These are phyloP conservation scores for Larix kaempferi DNA, from an alignment of 75 land plant genomes.

Conservation along the genomic window DNA sequence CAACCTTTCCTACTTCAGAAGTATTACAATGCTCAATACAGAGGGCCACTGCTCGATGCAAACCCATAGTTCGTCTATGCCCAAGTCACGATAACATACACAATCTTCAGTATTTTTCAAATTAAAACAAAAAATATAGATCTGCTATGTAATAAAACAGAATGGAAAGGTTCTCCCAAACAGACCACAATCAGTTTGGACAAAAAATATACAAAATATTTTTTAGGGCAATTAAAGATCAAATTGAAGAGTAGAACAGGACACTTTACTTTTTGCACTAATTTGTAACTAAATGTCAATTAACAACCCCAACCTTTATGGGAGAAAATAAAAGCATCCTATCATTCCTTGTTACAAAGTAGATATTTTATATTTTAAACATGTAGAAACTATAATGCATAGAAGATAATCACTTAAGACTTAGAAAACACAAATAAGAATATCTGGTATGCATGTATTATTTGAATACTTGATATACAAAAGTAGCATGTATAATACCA, in stretches of 20 bases:
- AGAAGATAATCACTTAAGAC: too few relatives aligned
- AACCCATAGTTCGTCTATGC: constrained; percentile 77
- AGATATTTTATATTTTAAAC: not conserved
- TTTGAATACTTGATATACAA: not conserved
- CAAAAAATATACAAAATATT: too few relatives aligned
- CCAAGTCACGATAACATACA: not conserved
- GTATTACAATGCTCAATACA: constrained; percentile 77
- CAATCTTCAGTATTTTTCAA: not conserved
- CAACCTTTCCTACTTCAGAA: constrained; percentile 24
- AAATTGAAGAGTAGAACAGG: not conserved
- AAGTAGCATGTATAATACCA: too few relatives aligned
- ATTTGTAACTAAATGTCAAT: not conserved
- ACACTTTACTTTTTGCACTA: not conserved
- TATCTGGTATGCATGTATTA: not conserved
- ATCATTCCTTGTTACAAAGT: not conserved
- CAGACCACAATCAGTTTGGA: not conserved
- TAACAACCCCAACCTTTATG: not conserved
- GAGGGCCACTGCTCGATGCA: constrained; percentile 82
- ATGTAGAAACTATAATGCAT: too few relatives aligned
- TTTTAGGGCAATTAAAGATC: not conserved
- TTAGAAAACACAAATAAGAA: not conserved
- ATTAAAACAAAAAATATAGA: not conserved
- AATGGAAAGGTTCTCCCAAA: not conserved
- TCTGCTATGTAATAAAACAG: not conserved
- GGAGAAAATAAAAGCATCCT: not conserved